Evolutionary conservation across 306 rosid genomes (phyloP), one percentile per base, ranked within the genome.

Genomic region (Dalbergia oliveri): DNA sequence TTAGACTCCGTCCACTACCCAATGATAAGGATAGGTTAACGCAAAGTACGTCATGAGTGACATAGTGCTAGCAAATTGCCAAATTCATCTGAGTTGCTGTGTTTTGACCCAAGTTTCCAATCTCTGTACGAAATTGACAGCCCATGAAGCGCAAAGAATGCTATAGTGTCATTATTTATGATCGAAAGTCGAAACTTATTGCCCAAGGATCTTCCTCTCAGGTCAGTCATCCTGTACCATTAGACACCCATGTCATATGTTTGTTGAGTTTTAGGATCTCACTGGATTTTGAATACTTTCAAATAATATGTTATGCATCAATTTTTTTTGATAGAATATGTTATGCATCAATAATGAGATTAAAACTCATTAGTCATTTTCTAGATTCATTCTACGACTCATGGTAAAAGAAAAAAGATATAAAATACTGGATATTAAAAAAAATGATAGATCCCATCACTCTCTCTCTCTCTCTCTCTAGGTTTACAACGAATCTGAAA

Each of bases 21-120:
- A 5, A 33, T 39, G 47, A 14, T 33, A 15, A 51, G 34, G 45
- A 84, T 45, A 84, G 9, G 58, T 26, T 41, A 4, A 49, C 6
- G 11, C 5, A 3, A 15, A 72, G 72, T 39, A 72, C 88, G 81
- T 81, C 85, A 81, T 11, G 15, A 21, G 57, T 81, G 85, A 77
- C 85, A 23, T 71, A 6, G 21, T 13, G 0, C 6, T 61, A 43
- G 39, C 49, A 50, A 9, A 1, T 33, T 41, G 37, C 26, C 54
- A 39, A 37, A 9, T 37, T 34, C 13, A 2, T 15, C 33, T 77
- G 66, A 21, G 51, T 57, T 4, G 66, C 18, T 2, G 8, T 12
- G 5, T 10, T 56, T 43, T 15, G 60, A 10, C 21, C 7, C 6
- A 1, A 19, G 8, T 2, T 21, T 21, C 73, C 19, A 12, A 11